phyloP scores from a whole-genome alignment of 2,329 filamentous ascomycete genomes.

The Verticillium nonalfalfae region DNA sequence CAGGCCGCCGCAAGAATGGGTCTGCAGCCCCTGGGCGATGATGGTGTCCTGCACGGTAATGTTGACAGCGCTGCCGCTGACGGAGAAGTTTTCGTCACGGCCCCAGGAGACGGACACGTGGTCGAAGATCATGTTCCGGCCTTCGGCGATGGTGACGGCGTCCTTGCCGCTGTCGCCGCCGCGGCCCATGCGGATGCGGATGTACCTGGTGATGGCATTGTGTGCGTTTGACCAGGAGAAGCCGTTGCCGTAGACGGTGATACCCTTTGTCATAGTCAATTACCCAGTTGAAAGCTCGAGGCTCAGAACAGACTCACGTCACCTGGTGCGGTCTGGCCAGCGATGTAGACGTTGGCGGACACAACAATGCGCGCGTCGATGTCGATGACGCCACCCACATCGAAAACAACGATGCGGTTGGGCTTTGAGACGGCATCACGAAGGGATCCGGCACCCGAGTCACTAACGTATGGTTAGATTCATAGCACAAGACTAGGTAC shows the following conservation, averaged over 20 bases:
- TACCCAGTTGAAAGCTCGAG: not conserved
- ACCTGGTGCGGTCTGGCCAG: slow-evolving; percentile 43
- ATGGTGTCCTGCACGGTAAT: slow-evolving; percentile 47
- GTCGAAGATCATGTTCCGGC: slow-evolving; percentile 49
- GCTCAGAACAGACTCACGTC: slow-evolving; percentile 25
- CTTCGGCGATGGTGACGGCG: slow-evolving; percentile 45
- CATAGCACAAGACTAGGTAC: not conserved
- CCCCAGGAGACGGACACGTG: slow-evolving; percentile 48
- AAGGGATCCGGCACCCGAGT: slow-evolving; percentile 40
- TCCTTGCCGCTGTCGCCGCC: slow-evolving; percentile 45
- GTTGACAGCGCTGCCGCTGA: slow-evolving; percentile 38
- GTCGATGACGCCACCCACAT: slow-evolving; percentile 42
- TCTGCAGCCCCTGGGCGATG: slow-evolving; percentile 46
- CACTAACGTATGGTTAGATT: slow-evolving; percentile 15
- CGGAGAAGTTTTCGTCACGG: slow-evolving; percentile 49
- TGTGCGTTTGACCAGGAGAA: slow-evolving; percentile 45
- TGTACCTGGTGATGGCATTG: slow-evolving; percentile 47
- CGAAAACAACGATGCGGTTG: slow-evolving; percentile 43
- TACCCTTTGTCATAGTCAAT: slow-evolving; percentile 17
- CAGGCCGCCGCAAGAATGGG: slow-evolving; percentile 44
- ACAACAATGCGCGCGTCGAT: slow-evolving; percentile 39
- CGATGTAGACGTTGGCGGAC: slow-evolving; percentile 38
- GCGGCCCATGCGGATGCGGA: slow-evolving; percentile 47
- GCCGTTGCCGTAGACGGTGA: slow-evolving; percentile 49
- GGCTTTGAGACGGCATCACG: slow-evolving; percentile 41